phyloP scores from a whole-genome alignment of 2,329 filamentous ascomycete genomes.

The Byssoonygena ceratinophila region DNA sequence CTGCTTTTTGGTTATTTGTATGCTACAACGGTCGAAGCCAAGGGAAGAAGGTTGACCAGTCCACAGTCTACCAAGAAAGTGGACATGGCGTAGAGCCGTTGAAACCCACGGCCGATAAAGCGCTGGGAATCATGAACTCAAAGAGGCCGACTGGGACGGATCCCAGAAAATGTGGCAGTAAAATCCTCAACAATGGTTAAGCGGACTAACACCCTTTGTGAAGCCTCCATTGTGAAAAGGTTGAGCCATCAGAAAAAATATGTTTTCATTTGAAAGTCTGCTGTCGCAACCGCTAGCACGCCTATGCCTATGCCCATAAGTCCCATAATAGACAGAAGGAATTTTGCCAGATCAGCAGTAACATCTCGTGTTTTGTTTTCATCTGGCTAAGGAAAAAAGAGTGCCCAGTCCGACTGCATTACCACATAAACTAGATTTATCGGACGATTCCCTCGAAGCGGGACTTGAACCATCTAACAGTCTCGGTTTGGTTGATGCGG shows the following conservation, averaged over 20 bases:
- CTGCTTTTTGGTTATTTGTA: neutral
- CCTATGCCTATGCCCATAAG: slow-evolving; percentile 12
- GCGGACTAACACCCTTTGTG: slow-evolving; percentile 47
- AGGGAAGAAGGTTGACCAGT: neutral
- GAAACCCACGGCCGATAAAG: neutral
- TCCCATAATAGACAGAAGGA: slow-evolving; percentile 3
- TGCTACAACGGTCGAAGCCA: neutral
- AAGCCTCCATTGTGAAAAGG: slow-evolving; percentile 48
- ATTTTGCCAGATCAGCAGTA: slow-evolving; percentile 11
- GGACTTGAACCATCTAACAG: slow-evolving; percentile 94
- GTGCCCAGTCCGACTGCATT: slow-evolving; percentile 2
- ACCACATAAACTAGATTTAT: slow-evolving; percentile 47
- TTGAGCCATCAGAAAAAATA: slow-evolving; percentile 13
- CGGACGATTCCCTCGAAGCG: slow-evolving; percentile 98
- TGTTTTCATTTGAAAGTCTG: slow-evolving; percentile 13
- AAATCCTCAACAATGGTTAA: slow-evolving; percentile 46
- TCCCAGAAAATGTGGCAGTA: slow-evolving; percentile 19
- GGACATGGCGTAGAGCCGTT: neutral
- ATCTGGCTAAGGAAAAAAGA: slow-evolving; percentile 3
- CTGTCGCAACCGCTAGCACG: slow-evolving; percentile 8
- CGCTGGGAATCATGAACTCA: neutral
- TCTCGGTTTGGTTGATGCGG: slow-evolving; percentile 90
- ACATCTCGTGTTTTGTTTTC: slow-evolving; percentile 4
- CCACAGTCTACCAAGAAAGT: neutral
- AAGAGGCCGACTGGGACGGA: slow-evolving; percentile 9